Conservation (phyloP, 306 rosid species). For the Leucaena leucocephala region DNA sequence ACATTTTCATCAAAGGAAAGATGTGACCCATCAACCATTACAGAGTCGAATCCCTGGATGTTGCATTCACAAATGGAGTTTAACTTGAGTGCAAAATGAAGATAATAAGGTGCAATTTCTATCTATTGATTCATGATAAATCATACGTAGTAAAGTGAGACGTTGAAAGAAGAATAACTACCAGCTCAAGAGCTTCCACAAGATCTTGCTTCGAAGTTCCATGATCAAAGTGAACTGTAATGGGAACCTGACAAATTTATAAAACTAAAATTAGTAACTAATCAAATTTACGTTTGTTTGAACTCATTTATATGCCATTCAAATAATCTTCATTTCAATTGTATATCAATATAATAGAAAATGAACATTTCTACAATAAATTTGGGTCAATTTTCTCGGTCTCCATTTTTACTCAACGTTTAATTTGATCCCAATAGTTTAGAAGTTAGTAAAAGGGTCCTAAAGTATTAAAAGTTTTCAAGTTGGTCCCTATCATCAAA, state of each 20-base stretch:
- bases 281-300: constrained; percentile 20
- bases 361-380: background rate
- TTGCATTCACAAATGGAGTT: constrained; percentile 35
- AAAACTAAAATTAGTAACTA: constrained; percentile 34
- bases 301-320: constrained; percentile 3
- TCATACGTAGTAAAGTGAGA: constrained; percentile 22
- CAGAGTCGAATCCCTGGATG: constrained; percentile 81
- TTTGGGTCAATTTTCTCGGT: background rate
- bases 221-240: constrained; percentile 90
- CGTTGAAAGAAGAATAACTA: constrained; percentile 38
- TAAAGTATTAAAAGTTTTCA: background rate
- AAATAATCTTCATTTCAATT: constrained; percentile 5
- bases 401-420: background rate
- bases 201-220: constrained; percentile 87
- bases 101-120: constrained; percentile 30
- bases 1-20: constrained; percentile 80
- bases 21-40: constrained; percentile 95
- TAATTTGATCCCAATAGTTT: background rate
- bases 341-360: constrained; percentile 11
- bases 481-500: background rate
- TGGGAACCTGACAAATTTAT: constrained; percentile 70
- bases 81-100: constrained; percentile 17
- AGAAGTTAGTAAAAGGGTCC: background rate
- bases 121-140: constrained; percentile 16
- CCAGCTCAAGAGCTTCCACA: constrained; percentile 89